Percentiles rank a stretch among this genome's conserved stretches.
Evolutionary conservation across 257 asterid genomes (phyloP).

Genomic region (Solanum bulbocastanum): DNA sequence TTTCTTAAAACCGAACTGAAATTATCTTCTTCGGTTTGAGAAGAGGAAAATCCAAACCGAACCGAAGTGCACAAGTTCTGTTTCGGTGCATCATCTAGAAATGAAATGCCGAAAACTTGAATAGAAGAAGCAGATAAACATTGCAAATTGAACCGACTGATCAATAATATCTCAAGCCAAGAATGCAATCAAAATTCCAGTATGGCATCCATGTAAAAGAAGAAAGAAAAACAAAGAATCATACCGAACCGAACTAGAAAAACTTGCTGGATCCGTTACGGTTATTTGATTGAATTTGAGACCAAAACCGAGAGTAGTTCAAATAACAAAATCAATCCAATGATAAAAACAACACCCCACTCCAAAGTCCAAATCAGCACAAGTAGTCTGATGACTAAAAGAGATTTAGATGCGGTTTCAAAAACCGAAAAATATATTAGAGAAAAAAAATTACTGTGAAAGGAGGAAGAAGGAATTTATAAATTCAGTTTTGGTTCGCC

Average conservation of each 20-base stretch:
- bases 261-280: not conserved
- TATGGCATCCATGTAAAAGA: not conserved
- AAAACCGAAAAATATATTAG: not conserved
- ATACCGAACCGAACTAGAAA: not conserved
- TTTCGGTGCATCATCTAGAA: not conserved
- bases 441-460: not conserved
- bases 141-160: not conserved
- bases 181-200: not conserved
- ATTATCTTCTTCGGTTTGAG: not conserved
- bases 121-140: not conserved
- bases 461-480: not conserved
- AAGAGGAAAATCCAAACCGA: not conserved
- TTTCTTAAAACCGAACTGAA: not conserved
- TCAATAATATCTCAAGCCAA: not conserved
- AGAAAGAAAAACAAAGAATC: not conserved
- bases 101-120: not conserved
- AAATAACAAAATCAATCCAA: not conserved
- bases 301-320: not conserved
- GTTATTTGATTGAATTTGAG: not conserved
- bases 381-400: not conserved
- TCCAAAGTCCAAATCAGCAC: not conserved
- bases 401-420: not conserved
- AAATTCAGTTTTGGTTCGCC: not conserved
- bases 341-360: not conserved
- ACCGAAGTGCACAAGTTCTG: not conserved